Conservation (phyloP, 176 grass and related monocot genomes). For the Thinopyrum elongatum region DNA sequence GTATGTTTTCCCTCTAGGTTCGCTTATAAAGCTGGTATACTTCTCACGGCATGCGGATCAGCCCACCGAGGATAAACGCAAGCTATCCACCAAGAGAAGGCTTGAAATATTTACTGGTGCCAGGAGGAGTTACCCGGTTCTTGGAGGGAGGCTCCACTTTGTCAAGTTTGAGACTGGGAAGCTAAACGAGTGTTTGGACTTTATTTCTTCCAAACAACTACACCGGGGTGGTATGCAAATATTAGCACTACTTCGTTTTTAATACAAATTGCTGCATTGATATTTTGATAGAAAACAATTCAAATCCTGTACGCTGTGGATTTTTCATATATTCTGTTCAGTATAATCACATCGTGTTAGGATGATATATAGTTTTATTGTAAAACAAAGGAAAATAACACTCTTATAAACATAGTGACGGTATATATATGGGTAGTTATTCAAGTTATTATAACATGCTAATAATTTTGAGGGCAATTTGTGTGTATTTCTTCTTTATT, state of each 20-base stretch:
- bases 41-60: slow-evolving; percentile 90
- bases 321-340: background rate
- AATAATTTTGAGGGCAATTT: slow-evolving; percentile 6
- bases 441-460: background rate
- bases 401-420: background rate
- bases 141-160: slow-evolving; percentile 97
- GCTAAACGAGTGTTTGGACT: slow-evolving; percentile 89
- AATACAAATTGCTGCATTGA: background rate
- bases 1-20: slow-evolving; percentile 49
- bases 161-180: slow-evolving; percentile 96
- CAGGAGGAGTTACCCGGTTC: slow-evolving; percentile 89
- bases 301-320: background rate
- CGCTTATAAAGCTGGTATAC: slow-evolving; percentile 96
- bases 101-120: slow-evolving; percentile 69
- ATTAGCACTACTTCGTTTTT: background rate
- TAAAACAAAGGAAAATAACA: background rate
- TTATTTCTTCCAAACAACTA: slow-evolving; percentile 97
- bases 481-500: background rate
- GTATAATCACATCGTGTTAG: no score
- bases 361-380: background rate
- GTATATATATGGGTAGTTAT: background rate
- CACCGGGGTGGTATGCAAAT: slow-evolving; percentile 79
- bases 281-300: background rate
- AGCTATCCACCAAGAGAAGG: slow-evolving; percentile 70
- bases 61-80: slow-evolving; percentile 66